phyloP scores from a whole-genome alignment of 2,329 filamentous ascomycete genomes.

The Pezicula carpinea region DNA sequence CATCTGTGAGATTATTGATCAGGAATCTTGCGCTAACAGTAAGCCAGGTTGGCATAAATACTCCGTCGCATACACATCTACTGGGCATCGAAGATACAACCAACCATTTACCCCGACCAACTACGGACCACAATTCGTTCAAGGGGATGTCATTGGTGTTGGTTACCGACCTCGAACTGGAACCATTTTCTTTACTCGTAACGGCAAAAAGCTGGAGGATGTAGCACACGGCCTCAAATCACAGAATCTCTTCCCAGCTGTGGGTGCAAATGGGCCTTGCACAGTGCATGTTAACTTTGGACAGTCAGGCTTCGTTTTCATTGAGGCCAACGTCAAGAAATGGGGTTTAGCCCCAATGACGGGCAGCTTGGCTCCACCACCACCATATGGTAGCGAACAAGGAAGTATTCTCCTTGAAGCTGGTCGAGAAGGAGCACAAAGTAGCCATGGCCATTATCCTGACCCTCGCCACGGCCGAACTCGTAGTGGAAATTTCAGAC shows the following conservation, averaged over 20 bases:
- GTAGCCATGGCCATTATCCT: conserved; percentile 38
- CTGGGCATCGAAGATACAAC: conserved; percentile 81
- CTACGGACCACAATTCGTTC: conserved; percentile 80
- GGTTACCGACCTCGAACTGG: conserved; percentile 93
- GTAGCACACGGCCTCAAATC: conserved; percentile 88
- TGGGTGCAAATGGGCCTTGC: conserved; percentile 93
- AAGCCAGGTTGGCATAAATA: conserved; percentile 78
- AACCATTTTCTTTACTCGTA: conserved; percentile 95
- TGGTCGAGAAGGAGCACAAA: conserved; percentile 53
- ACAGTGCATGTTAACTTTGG: conserved; percentile 96
- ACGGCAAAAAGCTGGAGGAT: conserved; percentile 95
- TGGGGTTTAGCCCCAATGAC: conserved; percentile 97
- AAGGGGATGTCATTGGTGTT: conserved; percentile 93
- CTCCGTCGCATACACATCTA: conserved; percentile 87
- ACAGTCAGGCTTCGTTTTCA: conserved; percentile 96
- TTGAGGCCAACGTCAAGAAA: conserved; percentile 99
- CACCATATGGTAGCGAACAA: conserved; percentile 94
- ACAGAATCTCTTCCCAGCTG: conserved; percentile 95
- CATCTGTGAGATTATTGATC: not conserved
- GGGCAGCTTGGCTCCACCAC: conserved; percentile 88
- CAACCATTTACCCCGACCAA: conserved; percentile 78
- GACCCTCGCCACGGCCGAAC: conserved; percentile 60
- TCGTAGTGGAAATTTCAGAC: conserved; percentile 72
- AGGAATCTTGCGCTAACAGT: conserved; percentile 8
- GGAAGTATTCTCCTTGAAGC: conserved; percentile 92